Conservation (phyloP, 75 land plant species). For the Adiantum capillusveneris region DNA sequence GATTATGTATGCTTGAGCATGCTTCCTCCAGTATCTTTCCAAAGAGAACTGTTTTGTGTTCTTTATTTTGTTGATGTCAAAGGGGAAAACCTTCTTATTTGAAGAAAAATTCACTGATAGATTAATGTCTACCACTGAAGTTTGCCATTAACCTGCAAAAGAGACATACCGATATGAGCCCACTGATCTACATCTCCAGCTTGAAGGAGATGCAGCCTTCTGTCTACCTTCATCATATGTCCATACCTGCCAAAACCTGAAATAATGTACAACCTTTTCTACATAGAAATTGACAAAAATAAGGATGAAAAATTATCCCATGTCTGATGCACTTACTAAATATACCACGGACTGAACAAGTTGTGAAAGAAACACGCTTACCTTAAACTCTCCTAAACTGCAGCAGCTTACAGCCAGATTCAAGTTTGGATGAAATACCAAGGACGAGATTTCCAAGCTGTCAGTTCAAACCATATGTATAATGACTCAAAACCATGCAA, state of each 20-base stretch:
- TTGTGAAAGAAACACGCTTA: constrained; percentile 7
- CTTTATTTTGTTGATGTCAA: too few relatives aligned
- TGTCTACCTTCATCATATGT: constrained; percentile 8
- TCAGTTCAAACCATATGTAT: too few relatives aligned
- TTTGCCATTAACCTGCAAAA: background rate
- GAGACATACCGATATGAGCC: constrained; percentile 23
- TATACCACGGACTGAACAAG: background rate
- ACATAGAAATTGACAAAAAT: too few relatives aligned
- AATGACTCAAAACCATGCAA: too few relatives aligned
- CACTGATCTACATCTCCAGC: constrained; percentile 31
- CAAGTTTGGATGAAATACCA: constrained; percentile 56
- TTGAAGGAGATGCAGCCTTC: background rate
- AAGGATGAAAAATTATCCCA: too few relatives aligned
- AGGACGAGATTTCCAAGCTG: constrained; percentile 37
- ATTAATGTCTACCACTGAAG: background rate
- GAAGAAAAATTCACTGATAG: too few relatives aligned
- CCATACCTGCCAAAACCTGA: constrained; percentile 20
- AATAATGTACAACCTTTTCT: background rate
- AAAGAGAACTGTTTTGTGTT: too few relatives aligned
- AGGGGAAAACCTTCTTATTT: too few relatives aligned
- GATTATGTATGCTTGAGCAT: too few relatives aligned
- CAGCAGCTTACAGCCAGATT: constrained; percentile 70
- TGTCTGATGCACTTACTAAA: too few relatives aligned
- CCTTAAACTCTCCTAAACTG: constrained; percentile 72
- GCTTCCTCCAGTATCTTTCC: too few relatives aligned